Base-by-base conservation (phyloP, 2,329 filamentous ascomycete genomes). In the Monosporascus ibericus region DNA sequence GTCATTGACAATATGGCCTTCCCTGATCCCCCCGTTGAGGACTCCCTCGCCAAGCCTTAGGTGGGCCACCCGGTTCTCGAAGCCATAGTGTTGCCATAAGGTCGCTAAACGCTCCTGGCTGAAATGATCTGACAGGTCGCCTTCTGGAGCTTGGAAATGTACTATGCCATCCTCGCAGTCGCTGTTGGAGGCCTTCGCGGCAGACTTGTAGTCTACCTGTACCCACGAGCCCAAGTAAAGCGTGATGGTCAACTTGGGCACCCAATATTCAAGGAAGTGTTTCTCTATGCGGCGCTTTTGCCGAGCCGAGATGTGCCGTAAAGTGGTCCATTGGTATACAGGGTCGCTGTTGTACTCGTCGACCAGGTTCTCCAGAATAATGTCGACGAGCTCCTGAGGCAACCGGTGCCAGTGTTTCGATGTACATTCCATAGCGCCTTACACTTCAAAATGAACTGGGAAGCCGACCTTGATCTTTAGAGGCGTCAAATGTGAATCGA, bases 51-150 rank as follows among this genome's bases (percentile, higher is more conserved):
- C 57, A 9, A 58, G 25, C 39, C 57, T 51, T 8, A 58, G 48
- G 24, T 58, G 57, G 18, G 57, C 55, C 5, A 57, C 55, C 17
- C 53, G 52, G 46, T 58, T 58, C 37, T 58, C 57, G 37, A 58
- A 57, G 48, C 51, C 40, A 40, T 58, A 58, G 15, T 55, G 52
- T 40, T 48, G 36, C 57, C 57, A 58, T 11, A 57, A 44, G 6
- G 50, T 17, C 14, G 44, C 47, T 22, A 58, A 49, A 17, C 52
- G 48, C 27, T 44, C 53, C 30, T 55, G 51, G 15, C 49, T 53
- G 3, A 52, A 14, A 6, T 50, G 46, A 34, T 52, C 48, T 7
- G 51, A 44, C 15, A 52, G 38, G 42, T 34, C 11, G 18, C 48
- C 38, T 15, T 46, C 50, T 17, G 37, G 25, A 15, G 55, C 52